Evolutionary conservation across 129 eudicot species (phyloP).

Genomic region (Pulicaria dysenterica): DNA sequence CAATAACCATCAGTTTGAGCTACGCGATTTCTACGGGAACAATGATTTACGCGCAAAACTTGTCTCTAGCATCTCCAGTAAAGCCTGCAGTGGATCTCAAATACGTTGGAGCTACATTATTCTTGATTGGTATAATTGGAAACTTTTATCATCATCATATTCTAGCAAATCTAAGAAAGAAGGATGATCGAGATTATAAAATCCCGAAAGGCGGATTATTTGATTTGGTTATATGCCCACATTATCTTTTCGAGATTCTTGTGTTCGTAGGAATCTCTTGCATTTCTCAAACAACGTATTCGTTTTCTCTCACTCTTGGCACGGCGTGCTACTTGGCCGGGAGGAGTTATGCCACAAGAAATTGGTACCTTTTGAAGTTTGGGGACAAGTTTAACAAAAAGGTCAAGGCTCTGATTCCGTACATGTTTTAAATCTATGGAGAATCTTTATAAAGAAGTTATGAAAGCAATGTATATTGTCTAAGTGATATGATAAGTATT

Average conservation of each 20-base stretch:
- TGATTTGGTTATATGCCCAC: slow-evolving; percentile 63
- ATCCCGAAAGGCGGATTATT: slow-evolving; percentile 72
- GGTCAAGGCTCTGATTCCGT: slow-evolving; percentile 57
- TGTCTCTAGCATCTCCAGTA: slow-evolving; percentile 23
- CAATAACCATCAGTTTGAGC: slow-evolving; percentile 31
- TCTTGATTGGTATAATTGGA: slow-evolving; percentile 50
- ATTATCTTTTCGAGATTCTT: slow-evolving; percentile 64
- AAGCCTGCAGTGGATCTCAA: slow-evolving; percentile 45
- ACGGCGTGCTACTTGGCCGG: slow-evolving; percentile 44
- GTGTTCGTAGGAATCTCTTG: slow-evolving; percentile 55
- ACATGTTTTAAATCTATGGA: slow-evolving; percentile 22
- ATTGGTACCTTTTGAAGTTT: slow-evolving; percentile 60
- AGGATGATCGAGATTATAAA: slow-evolving; percentile 47
- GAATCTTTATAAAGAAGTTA: background rate
- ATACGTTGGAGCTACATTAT: slow-evolving; percentile 36
- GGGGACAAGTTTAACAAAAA: slow-evolving; percentile 46
- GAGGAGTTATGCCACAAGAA: slow-evolving; percentile 54
- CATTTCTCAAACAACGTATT: slow-evolving; percentile 52
- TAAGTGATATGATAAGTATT: background rate
- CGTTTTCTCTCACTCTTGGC: slow-evolving; percentile 37
- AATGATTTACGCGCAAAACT: slow-evolving; percentile 49
- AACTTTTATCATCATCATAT: slow-evolving; percentile 58
- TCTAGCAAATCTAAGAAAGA: slow-evolving; percentile 52
- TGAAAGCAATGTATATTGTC: background rate
- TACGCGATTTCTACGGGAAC: slow-evolving; percentile 40